A percentile compares a stretch with the other conserved stretches of the same genome.
phyloP scores from a whole-genome alignment of 2,329 filamentous ascomycete species.

The Epichloe coenophiala region DNA sequence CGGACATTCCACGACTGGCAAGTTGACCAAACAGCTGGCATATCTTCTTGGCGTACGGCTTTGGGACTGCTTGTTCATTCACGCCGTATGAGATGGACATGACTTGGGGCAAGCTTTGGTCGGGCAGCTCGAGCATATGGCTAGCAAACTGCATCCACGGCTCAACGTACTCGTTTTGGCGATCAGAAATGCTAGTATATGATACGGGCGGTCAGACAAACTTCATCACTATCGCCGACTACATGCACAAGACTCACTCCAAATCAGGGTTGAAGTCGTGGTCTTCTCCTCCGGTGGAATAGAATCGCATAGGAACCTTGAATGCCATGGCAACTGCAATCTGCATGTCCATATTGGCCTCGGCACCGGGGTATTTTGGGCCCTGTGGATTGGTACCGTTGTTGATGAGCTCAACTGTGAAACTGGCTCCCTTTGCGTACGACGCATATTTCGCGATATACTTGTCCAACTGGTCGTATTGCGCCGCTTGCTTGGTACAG shows the following conservation, averaged over 20 bases:
- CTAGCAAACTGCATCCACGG: conserved; percentile 52
- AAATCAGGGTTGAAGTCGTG: conserved; percentile 19
- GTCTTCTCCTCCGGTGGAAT: conserved; percentile 19
- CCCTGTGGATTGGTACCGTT: conserved; percentile 39
- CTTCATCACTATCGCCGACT: neutral
- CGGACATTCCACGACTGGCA: conserved; percentile 49
- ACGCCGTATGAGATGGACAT: conserved; percentile 60
- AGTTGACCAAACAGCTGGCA: conserved; percentile 50
- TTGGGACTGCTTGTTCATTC: conserved; percentile 49
- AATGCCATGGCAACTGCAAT: conserved; percentile 21
- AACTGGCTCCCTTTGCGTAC: conserved; percentile 36
- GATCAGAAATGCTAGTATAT: conserved; percentile 9
- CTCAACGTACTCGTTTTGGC: conserved; percentile 38
- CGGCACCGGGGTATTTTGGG: conserved; percentile 14
- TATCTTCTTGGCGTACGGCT: conserved; percentile 36
- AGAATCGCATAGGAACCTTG: conserved; percentile 21
- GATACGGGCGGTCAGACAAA: neutral
- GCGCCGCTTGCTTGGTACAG: conserved; percentile 30
- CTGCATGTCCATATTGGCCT: conserved; percentile 26
- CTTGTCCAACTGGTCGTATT: conserved; percentile 37
- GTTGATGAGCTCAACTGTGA: conserved; percentile 43
- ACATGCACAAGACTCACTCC: conserved; percentile 16
- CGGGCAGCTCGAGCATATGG: conserved; percentile 41
- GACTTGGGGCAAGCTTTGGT: conserved; percentile 44
- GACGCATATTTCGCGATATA: conserved; percentile 44